A percentile compares a stretch with the other conserved stretches of the same genome.
Evolutionary conservation across 2,329 filamentous ascomycete species (phyloP).

Genomic region (Scedosporium dehoogii): DNA sequence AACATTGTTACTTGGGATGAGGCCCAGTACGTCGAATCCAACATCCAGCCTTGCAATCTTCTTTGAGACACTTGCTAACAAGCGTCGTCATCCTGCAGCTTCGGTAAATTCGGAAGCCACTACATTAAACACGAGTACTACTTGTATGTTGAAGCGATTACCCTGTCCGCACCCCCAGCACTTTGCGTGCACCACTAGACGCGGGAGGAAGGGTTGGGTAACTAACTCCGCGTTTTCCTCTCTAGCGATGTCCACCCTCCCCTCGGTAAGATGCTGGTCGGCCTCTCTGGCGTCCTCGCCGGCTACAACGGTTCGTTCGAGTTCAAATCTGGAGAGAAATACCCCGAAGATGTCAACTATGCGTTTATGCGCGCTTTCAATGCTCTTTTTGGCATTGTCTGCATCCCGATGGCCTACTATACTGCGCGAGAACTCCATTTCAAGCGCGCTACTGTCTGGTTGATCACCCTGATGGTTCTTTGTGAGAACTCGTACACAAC

Average conservation of each 20-base stretch:
- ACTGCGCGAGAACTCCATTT: slow-evolving; percentile 88
- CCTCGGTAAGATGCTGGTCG: slow-evolving; percentile 96
- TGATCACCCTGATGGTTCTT: slow-evolving; percentile 91
- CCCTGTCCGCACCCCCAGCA: background rate
- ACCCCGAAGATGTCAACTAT: slow-evolving; percentile 89
- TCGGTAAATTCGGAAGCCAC: slow-evolving; percentile 96
- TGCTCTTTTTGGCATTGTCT: slow-evolving; percentile 84
- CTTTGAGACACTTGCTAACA: slow-evolving; percentile 3
- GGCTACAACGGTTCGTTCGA: slow-evolving; percentile 99
- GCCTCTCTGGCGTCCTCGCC: slow-evolving; percentile 88
- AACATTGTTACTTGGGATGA: slow-evolving; percentile 60
- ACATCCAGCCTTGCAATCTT: background rate
- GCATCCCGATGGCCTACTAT: slow-evolving; percentile 88
- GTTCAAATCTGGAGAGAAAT: slow-evolving; percentile 96
- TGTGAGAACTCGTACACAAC: slow-evolving; percentile 99
- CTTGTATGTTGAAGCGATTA: slow-evolving; percentile 38
- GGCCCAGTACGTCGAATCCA: slow-evolving; percentile 42
- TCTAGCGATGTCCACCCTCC: slow-evolving; percentile 64
- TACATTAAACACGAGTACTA: slow-evolving; percentile 99
- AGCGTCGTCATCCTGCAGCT: slow-evolving; percentile 35
- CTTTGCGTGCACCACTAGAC: background rate
- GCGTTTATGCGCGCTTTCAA: slow-evolving; percentile 99
- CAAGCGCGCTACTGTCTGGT: slow-evolving; percentile 79
- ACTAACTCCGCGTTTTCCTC: slow-evolving; percentile 9
- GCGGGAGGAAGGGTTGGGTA: background rate